Conservation (phyloP, 345 rosid species). For the Noccaea bulbosa region DNA sequence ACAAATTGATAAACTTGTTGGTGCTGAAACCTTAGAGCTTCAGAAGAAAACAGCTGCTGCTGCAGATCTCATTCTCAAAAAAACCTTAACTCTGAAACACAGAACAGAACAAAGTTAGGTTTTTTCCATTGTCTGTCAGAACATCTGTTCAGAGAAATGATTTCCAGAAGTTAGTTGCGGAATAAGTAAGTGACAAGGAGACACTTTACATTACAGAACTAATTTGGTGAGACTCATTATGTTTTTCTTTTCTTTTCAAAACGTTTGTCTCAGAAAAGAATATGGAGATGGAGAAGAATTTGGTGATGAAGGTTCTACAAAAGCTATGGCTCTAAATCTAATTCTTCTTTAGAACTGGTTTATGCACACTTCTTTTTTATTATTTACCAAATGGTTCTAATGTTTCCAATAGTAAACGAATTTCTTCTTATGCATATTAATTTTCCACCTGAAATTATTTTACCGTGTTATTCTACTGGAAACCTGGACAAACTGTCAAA, state of each 20-base stretch:
- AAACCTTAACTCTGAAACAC: slow-evolving; percentile 19
- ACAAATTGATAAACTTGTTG: slow-evolving; percentile 71
- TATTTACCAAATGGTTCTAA: slow-evolving; percentile 5
- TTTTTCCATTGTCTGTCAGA: slow-evolving; percentile 25
- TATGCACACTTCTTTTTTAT: not conserved
- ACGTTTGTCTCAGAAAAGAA: slow-evolving; percentile 11
- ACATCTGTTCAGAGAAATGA: not conserved
- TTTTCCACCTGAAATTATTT: not conserved
- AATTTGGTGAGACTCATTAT: not conserved
- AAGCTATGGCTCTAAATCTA: slow-evolving; percentile 15
- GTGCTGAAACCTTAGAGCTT: slow-evolving; percentile 66
- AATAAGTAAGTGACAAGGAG: slow-evolving; percentile 30
- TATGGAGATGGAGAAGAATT: slow-evolving; percentile 32
- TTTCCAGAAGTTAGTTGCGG: slow-evolving; percentile 35
- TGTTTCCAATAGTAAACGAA: not conserved
- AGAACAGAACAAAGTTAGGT: slow-evolving; percentile 19
- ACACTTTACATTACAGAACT: not conserved
- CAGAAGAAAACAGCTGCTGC: slow-evolving; percentile 62
- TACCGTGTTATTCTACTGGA: not conserved
- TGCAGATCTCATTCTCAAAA: slow-evolving; percentile 28
- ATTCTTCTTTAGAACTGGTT: not conserved
- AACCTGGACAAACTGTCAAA: slow-evolving; percentile 26
- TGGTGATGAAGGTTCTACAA: slow-evolving; percentile 29
- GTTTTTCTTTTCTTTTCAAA: too few relatives aligned
- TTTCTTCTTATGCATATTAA: slow-evolving; percentile 23